These are phyloP conservation scores for Ulvella scutata DNA, from an alignment of 139 green algal genomes.

Conservation along the genomic window DNA sequence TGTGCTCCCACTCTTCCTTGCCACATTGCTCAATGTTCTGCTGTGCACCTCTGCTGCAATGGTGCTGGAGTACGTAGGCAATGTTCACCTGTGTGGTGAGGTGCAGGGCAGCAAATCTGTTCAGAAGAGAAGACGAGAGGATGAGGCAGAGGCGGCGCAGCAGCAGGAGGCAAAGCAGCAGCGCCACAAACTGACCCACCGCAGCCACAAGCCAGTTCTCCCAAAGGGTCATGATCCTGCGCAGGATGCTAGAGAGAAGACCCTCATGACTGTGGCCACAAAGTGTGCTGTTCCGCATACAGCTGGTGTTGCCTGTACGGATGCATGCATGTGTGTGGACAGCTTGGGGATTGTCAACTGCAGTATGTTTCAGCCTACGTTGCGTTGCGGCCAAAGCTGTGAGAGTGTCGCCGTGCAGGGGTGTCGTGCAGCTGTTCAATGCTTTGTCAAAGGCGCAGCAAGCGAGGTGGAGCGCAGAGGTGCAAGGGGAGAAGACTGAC, in stretches of 20 bases:
- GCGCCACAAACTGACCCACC: not conserved
- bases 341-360: not conserved
- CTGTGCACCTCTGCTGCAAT: too few species aligned
- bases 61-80: not conserved
- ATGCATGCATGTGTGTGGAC: not conserved
- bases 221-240: not conserved
- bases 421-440: conserved; percentile 1
- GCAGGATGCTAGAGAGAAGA: not conserved
- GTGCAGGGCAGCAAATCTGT: not conserved
- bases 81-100: not conserved
- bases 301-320: not conserved
- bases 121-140: not conserved
- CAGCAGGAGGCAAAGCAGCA: not conserved
- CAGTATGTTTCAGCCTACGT: not conserved
- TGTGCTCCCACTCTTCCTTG: not conserved
- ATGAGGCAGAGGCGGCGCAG: not conserved
- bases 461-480: not conserved
- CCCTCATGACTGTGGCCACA: not conserved
- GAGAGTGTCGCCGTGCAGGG: not conserved
- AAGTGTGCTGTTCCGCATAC: not conserved
- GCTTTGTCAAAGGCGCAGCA: not conserved
- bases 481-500: not conserved
- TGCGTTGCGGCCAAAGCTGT: not conserved
- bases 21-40: too few species aligned
- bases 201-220: not conserved